These are phyloP conservation scores for Melampsora medusae DNA, from an alignment of 1,284 basidiomycete species.

Conservation along the genomic window DNA sequence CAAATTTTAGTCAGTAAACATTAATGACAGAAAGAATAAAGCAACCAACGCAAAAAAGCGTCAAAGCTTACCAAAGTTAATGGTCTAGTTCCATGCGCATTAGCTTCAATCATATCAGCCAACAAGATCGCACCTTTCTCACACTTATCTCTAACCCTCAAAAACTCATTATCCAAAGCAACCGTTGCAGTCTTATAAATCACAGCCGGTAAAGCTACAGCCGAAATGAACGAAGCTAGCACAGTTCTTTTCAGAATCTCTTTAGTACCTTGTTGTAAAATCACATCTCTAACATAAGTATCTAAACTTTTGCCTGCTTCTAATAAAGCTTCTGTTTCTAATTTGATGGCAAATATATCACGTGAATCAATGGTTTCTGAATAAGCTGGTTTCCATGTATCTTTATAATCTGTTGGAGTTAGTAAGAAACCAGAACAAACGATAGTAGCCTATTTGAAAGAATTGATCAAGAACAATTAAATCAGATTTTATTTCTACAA, in stretches of 20 bases:
- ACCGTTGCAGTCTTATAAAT: slow-evolving; percentile 40
- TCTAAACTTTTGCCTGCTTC: slow-evolving; percentile 34
- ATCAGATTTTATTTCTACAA: neutral
- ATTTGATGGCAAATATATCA: slow-evolving; percentile 39
- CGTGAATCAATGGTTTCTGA: slow-evolving; percentile 22
- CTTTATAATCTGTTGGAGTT: slow-evolving; percentile 38
- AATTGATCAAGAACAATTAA: neutral
- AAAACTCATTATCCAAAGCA: slow-evolving; percentile 41
- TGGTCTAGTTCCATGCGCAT: slow-evolving; percentile 37
- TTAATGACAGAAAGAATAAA: no score
- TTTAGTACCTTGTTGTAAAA: slow-evolving; percentile 27
- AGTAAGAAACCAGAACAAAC: slow-evolving; percentile 38
- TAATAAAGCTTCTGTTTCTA: slow-evolving; percentile 27
- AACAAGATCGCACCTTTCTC: slow-evolving; percentile 39
- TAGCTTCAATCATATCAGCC: slow-evolving; percentile 40
- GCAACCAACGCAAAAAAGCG: no score
- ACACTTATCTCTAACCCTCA: slow-evolving; percentile 38
- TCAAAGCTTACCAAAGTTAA: slow-evolving; percentile 34
- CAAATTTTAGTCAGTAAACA: neutral
- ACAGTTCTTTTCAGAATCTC: slow-evolving; percentile 39
- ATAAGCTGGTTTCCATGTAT: slow-evolving; percentile 31
- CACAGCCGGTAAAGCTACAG: slow-evolving; percentile 27
- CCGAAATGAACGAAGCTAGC: slow-evolving; percentile 30
- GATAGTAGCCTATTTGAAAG: slow-evolving; percentile 24
- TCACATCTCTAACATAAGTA: slow-evolving; percentile 22